A percentile compares a stretch with the other conserved stretches of the same genome.
Evolutionary conservation across 371 early-diverging fungal species (phyloP).

Genomic region (Apophysomyces sp.): DNA sequence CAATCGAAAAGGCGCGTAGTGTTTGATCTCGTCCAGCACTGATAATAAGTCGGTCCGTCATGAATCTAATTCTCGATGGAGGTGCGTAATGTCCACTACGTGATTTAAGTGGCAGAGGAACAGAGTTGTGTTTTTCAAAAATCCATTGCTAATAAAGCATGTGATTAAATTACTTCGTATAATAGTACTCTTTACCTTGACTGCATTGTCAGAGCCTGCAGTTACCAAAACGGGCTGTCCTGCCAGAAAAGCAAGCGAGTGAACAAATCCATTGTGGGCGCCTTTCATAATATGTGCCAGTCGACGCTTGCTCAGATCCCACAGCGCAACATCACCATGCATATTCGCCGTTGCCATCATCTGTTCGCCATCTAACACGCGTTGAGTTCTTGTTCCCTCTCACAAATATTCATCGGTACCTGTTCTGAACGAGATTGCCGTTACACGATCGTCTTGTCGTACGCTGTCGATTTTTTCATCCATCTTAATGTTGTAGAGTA

Average conservation of each 20-base stretch:
- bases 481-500: constrained; percentile 80
- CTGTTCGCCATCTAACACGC: constrained; percentile 63
- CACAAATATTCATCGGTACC: constrained; percentile 30
- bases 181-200: constrained; percentile 60
- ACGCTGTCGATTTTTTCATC: constrained; percentile 76
- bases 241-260: constrained; percentile 74
- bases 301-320: constrained; percentile 85
- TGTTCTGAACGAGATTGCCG: constrained; percentile 87
- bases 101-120: constrained; percentile 76
- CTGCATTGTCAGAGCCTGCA: constrained; percentile 87
- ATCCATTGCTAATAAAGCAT: constrained; percentile 77
- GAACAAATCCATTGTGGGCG: constrained; percentile 80
- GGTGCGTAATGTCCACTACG: constrained; percentile 88
- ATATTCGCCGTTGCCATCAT: constrained; percentile 89
- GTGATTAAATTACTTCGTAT: background rate
- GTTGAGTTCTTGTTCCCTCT: background rate
- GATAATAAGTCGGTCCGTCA: constrained; percentile 68
- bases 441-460: constrained; percentile 85
- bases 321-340: constrained; percentile 87
- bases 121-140: constrained; percentile 82
- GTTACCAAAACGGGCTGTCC: constrained; percentile 87
- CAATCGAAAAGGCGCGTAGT: constrained; percentile 76
- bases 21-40: constrained; percentile 84
- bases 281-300: constrained; percentile 76
- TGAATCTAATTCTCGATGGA: constrained; percentile 77